A percentile compares a stretch with the other conserved stretches of the same genome.
These are phyloP conservation scores for Tuctoria greenei DNA, from an alignment of 176 grass and related monocot species.

Conservation along the genomic window DNA sequence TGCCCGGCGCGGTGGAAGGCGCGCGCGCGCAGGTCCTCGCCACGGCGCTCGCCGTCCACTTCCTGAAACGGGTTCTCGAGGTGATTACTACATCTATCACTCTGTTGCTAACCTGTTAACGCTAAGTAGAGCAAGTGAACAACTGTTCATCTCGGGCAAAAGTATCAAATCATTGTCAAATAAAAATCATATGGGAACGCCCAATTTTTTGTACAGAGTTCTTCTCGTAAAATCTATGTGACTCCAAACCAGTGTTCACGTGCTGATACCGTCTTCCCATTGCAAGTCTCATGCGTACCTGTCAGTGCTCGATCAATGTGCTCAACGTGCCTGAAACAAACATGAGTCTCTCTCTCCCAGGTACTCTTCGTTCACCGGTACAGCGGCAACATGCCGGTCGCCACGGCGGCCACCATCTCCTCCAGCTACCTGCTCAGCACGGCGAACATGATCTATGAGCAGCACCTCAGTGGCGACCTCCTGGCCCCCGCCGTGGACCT, in stretches of 20 bases:
- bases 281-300: too few relatives aligned
- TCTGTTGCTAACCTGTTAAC: background rate
- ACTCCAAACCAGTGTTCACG: too few relatives aligned
- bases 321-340: background rate
- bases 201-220: too few relatives aligned
- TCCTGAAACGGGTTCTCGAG: conserved; percentile 79
- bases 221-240: too few relatives aligned
- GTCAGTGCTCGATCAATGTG: too few relatives aligned
- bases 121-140: too few relatives aligned
- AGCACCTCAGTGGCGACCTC: conserved; percentile 43
- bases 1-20: conserved; percentile 40
- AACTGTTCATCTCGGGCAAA: too few relatives aligned
- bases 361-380: conserved; percentile 67
- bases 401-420: conserved; percentile 38
- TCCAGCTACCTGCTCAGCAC: conserved; percentile 52
- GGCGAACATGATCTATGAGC: conserved; percentile 49
- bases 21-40: conserved; percentile 37
- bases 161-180: too few relatives aligned
- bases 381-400: conserved; percentile 49
- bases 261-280: too few relatives aligned
- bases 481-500: conserved; percentile 49
- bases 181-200: too few relatives aligned
- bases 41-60: conserved; percentile 56
- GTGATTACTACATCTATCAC: conserved; percentile 3
- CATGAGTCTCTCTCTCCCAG: conserved; percentile 21